A percentile compares a stretch with the other conserved stretches of the same genome.
Conservation (phyloP, 306 rosid species). For the Fragaria iinumae region DNA sequence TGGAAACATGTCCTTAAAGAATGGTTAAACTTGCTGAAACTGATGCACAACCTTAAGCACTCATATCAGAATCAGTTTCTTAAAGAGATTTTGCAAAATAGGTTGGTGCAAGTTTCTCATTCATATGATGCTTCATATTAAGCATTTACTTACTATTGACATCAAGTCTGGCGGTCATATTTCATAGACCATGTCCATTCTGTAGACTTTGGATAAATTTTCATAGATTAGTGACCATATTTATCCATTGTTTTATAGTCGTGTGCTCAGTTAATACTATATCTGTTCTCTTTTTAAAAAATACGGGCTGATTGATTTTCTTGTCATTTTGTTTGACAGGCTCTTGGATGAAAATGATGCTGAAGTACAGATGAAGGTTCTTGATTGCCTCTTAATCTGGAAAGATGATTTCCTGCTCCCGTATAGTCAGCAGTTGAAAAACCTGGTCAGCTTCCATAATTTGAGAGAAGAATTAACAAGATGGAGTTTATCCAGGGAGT, state of each 20-base stretch:
- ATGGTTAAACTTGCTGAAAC: constrained; percentile 86
- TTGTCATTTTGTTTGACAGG: constrained; percentile 47
- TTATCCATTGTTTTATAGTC: not conserved
- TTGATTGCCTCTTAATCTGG: constrained; percentile 81
- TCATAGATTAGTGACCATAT: not conserved
- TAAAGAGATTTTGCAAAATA: constrained; percentile 71
- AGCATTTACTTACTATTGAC: constrained; percentile 4
- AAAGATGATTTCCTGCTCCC: constrained; percentile 67
- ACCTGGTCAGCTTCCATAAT: constrained; percentile 50
- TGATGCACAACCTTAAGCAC: constrained; percentile 69
- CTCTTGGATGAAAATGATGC: constrained; percentile 87
- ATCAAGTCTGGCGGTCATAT: not conserved
- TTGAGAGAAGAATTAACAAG: constrained; percentile 83
- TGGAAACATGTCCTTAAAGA: constrained; percentile 83
- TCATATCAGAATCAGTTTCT: constrained; percentile 58
- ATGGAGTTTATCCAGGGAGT: constrained; percentile 83
- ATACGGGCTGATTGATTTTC: not conserved
- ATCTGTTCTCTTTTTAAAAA: not conserved
- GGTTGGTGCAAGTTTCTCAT: constrained; percentile 46
- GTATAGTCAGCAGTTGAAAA: constrained; percentile 68
- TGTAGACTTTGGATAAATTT: not conserved
- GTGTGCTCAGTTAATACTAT: not conserved
- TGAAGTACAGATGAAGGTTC: constrained; percentile 76
- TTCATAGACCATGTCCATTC: not conserved
- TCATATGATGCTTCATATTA: not conserved